A percentile compares a stretch with the other conserved stretches of the same genome.
Conservation (phyloP, 805 yeast species). For the Candida ulmi region DNA sequence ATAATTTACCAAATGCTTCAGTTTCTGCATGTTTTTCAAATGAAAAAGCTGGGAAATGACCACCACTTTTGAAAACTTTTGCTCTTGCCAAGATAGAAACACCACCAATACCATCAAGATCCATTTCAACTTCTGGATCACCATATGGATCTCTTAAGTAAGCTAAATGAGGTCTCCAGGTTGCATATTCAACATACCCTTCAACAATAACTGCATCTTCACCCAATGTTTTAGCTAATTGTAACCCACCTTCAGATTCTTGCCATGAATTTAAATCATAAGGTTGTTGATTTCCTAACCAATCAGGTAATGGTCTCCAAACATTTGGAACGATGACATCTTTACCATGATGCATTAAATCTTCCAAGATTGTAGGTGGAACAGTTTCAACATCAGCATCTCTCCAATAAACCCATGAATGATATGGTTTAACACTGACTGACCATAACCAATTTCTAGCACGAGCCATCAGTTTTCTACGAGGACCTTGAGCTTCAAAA, state of each 20-base stretch:
- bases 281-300: conserved; percentile 83
- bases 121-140: conserved; percentile 89
- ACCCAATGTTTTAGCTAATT: conserved; percentile 67
- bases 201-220: conserved; percentile 97
- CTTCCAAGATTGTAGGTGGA: conserved; percentile 83
- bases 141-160: conserved; percentile 94
- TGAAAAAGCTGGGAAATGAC: conserved; percentile 95
- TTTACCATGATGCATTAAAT: conserved; percentile 83
- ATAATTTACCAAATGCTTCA: conserved; percentile 92
- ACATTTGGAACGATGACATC: conserved; percentile 95
- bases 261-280: conserved; percentile 84
- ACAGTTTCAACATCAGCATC: conserved; percentile 94
- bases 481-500: conserved; percentile 92
- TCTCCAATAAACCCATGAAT: conserved; percentile 96
- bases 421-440: conserved; percentile 85
- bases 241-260: conserved; percentile 76
- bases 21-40: conserved; percentile 97
- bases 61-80: conserved; percentile 80
- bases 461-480: conserved; percentile 92
- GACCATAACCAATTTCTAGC: conserved; percentile 94
- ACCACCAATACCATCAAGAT: conserved; percentile 95
- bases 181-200: conserved; percentile 94
- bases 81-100: conserved; percentile 91
- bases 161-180: conserved; percentile 97
- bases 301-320: conserved; percentile 86